Conservation (phyloP, 2,329 filamentous ascomycete genomes). For the Cytospora piceae region DNA sequence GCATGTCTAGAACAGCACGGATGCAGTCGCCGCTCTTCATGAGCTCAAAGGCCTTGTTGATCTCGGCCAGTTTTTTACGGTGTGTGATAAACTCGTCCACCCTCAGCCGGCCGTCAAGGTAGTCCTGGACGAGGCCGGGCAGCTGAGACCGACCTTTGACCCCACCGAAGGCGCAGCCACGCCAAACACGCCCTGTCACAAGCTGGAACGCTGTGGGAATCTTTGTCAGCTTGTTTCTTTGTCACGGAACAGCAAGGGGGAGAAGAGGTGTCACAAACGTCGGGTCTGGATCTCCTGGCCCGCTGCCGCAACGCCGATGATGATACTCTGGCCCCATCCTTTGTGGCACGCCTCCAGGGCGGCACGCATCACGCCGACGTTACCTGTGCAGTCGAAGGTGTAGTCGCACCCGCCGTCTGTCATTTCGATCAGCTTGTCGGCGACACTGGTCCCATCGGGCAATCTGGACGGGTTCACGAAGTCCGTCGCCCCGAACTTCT, state of each 20-base stretch:
- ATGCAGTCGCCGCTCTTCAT: constrained; percentile 99
- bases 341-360: constrained; percentile 98
- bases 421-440: constrained; percentile 94
- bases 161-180: constrained; percentile 95
- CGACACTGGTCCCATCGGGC: constrained; percentile 72
- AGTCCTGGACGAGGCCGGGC: constrained; percentile 83
- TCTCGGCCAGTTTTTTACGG: constrained; percentile 77
- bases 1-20: constrained; percentile 82
- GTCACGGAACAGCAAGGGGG: constrained; percentile 2
- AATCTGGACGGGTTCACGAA: constrained; percentile 93
- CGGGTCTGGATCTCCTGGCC: constrained; percentile 94
- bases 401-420: constrained; percentile 98
- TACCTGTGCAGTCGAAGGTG: constrained; percentile 98
- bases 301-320: constrained; percentile 95
- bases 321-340: constrained; percentile 97
- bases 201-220: constrained; percentile 82
- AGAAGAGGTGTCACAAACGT: constrained; percentile 63
- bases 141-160: constrained; percentile 97
- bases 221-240: background rate
- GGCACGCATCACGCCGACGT: constrained; percentile 92
- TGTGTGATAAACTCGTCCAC: constrained; percentile 99
- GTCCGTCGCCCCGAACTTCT: constrained; percentile 94
- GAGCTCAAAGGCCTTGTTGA: constrained; percentile 84
- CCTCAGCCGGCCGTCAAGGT: constrained; percentile 87
- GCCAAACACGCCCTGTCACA: constrained; percentile 97